Percentiles rank a stretch among this genome's conserved stretches.
These are phyloP conservation scores for Paxillus rubicundulus DNA, from an alignment of 768 basidiomycete genomes.

Conservation along the genomic window DNA sequence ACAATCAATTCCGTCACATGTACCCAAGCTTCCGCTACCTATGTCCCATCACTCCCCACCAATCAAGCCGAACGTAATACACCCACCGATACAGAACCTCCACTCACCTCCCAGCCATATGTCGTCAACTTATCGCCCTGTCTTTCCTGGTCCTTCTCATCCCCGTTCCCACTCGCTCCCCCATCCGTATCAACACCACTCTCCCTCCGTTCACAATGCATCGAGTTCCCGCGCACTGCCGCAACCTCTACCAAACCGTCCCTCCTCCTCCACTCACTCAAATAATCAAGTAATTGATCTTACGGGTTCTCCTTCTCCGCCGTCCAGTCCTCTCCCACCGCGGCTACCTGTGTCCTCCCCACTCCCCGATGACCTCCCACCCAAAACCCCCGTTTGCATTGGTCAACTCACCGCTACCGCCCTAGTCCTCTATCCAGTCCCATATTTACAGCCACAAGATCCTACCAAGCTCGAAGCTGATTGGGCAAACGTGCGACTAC, in stretches of 20 bases:
- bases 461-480: conserved; percentile 45
- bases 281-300: conserved; percentile 71
- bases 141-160: conserved; percentile 47
- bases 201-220: conserved; percentile 26
- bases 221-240: conserved; percentile 23
- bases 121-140: conserved; percentile 43
- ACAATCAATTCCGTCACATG: conserved; percentile 22
- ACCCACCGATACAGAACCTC: conserved; percentile 16
- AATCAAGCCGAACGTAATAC: conserved; percentile 14
- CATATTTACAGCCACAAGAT: conserved; percentile 56
- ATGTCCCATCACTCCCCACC: conserved; percentile 15
- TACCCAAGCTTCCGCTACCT: conserved; percentile 24
- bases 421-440: conserved; percentile 78
- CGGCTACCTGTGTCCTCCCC: conserved; percentile 23
- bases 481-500: conserved; percentile 68
- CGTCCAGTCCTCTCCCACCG: conserved; percentile 37
- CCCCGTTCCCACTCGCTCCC: conserved; percentile 31
- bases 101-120: conserved; percentile 10
- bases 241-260: conserved; percentile 16
- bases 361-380: conserved; percentile 60
- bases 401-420: conserved; percentile 82
- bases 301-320: conserved; percentile 58
- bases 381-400: conserved; percentile 85
- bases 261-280: conserved; percentile 23
- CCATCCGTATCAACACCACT: conserved; percentile 23